These are phyloP conservation scores for Diaporthe destruens DNA, from an alignment of 2,329 filamentous ascomycete species.

Conservation along the genomic window DNA sequence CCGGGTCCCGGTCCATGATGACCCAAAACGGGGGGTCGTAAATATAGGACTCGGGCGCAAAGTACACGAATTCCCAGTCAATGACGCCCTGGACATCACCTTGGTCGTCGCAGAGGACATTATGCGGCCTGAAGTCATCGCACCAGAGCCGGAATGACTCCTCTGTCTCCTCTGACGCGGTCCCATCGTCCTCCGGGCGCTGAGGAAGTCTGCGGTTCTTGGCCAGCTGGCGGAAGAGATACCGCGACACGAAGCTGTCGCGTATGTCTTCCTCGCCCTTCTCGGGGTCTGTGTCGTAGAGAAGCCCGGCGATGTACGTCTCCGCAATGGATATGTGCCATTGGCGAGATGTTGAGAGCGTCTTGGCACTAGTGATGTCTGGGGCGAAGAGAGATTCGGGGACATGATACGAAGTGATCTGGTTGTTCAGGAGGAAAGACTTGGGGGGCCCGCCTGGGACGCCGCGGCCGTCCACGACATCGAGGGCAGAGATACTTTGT, in stretches of 20 bases:
- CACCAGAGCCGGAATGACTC: slow-evolving; percentile 1
- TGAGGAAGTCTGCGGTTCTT: neutral
- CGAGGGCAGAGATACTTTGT: neutral
- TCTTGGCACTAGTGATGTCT: neutral
- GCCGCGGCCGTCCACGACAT: neutral
- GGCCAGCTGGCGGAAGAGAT: slow-evolving; percentile 4
- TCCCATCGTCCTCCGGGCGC: neutral
- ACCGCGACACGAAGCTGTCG: neutral
- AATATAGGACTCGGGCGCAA: neutral
- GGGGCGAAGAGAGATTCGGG: neutral
- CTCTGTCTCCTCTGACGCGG: neutral
- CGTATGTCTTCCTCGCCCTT: neutral
- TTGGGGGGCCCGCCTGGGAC: neutral
- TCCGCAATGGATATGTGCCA: neutral
- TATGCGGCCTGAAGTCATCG: neutral
- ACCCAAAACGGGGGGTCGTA: slow-evolving; percentile 2
- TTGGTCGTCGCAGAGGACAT: neutral
- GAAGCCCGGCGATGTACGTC: neutral
- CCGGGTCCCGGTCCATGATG: slow-evolving; percentile 5
- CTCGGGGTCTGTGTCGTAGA: neutral
- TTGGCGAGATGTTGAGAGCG: neutral
- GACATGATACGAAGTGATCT: neutral
- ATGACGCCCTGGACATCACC: neutral
- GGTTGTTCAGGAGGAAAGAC: slow-evolving; percentile 3
- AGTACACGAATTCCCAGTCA: slow-evolving; percentile 5